phyloP scores from a whole-genome alignment of 495 filamentous ascomycete species.

The Penicillium samsonianum region DNA sequence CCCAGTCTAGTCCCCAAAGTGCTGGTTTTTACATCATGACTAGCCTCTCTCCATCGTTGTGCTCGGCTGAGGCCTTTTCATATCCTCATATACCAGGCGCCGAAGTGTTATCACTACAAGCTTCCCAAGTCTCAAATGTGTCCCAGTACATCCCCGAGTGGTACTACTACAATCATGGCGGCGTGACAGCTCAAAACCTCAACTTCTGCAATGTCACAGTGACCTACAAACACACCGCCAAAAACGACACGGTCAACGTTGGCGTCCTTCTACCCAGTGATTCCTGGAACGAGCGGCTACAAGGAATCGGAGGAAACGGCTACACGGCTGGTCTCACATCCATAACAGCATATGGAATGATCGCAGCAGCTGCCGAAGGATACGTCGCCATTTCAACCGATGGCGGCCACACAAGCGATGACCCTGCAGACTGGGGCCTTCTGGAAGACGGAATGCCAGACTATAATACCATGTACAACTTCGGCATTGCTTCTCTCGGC shows the following conservation, averaged over 20 bases:
- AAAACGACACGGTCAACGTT: slow-evolving; percentile 38
- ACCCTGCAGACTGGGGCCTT: slow-evolving; percentile 35
- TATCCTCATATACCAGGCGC: neutral
- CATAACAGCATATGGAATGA: slow-evolving; percentile 14
- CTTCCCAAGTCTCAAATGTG: neutral
- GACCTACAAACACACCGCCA: slow-evolving; percentile 44
- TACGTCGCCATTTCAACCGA: slow-evolving; percentile 45
- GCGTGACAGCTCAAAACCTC: neutral
- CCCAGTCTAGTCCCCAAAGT: neutral
- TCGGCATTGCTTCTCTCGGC: slow-evolving; percentile 40
- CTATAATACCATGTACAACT: slow-evolving; percentile 32
- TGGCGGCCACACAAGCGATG: slow-evolving; percentile 32
- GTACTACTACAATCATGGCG: neutral
- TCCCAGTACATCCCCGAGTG: neutral
- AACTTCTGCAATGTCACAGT: slow-evolving; percentile 50
- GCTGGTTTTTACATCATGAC: neutral
- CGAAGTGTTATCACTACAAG: neutral
- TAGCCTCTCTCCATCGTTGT: slow-evolving; percentile 1
- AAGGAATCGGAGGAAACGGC: slow-evolving; percentile 45
- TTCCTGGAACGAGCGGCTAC: slow-evolving; percentile 44
- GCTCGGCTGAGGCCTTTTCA: neutral
- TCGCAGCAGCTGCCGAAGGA: slow-evolving; percentile 31
- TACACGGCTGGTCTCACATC: slow-evolving; percentile 29
- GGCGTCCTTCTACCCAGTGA: slow-evolving; percentile 39
- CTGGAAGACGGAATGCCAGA: slow-evolving; percentile 32